phyloP scores from a whole-genome alignment of 768 basidiomycete genomes.

The Bullera alba region DNA sequence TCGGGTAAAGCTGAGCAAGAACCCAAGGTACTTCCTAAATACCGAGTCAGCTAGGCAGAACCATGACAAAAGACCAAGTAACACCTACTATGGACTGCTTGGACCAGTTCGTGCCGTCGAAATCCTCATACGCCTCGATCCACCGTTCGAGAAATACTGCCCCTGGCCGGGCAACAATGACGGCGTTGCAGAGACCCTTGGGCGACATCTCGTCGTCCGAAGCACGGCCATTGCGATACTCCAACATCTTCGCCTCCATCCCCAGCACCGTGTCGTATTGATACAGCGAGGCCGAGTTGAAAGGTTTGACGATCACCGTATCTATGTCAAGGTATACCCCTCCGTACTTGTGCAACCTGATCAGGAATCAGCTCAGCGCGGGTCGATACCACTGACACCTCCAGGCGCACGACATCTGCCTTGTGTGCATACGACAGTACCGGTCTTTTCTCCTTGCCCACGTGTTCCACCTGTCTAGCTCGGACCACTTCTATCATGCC shows the following conservation, averaged over 20 bases:
- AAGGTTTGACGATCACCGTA: constrained; percentile 34
- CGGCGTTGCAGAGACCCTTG: constrained; percentile 40
- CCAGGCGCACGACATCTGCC: constrained; percentile 39
- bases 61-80: neutral
- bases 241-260: constrained; percentile 30
- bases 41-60: neutral
- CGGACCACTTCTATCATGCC: constrained; percentile 23
- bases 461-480: constrained; percentile 27
- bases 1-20: constrained; percentile 43
- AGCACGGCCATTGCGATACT: constrained; percentile 7
- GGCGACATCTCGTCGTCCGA: constrained; percentile 36
- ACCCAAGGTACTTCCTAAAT: constrained; percentile 38
- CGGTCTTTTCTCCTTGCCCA: constrained; percentile 26
- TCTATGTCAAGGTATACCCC: constrained; percentile 44
- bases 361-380: neutral
- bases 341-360: constrained; percentile 31
- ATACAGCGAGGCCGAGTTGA: constrained; percentile 19
- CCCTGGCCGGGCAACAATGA: constrained; percentile 29
- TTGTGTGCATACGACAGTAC: constrained; percentile 40
- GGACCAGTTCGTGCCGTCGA: constrained; percentile 33
- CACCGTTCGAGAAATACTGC: constrained; percentile 31
- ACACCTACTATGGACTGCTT: constrained; percentile 38
- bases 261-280: constrained; percentile 35
- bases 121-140: constrained; percentile 36
- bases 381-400: constrained; percentile 26